phyloP scores from a whole-genome alignment of 495 filamentous ascomycete genomes.

The Penicillium ucsense region DNA sequence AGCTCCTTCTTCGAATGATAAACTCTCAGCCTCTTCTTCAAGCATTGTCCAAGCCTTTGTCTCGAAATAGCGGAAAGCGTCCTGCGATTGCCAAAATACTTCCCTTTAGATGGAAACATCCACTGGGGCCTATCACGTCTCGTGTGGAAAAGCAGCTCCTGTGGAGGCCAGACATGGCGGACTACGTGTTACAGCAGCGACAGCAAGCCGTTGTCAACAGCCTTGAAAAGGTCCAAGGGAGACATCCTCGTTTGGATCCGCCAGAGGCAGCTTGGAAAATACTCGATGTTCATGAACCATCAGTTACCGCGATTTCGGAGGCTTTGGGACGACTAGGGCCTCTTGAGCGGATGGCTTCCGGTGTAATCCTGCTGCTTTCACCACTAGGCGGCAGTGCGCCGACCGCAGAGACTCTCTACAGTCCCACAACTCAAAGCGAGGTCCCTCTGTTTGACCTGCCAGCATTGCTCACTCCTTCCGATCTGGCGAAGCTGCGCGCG shows the following conservation, averaged over 20 bases:
- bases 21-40: constrained; percentile 20
- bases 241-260: constrained; percentile 11
- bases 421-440: constrained; percentile 20
- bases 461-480: constrained; percentile 22
- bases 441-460: constrained; percentile 39
- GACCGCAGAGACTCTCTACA: constrained; percentile 17
- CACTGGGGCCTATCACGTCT: constrained; percentile 18
- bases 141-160: constrained; percentile 23
- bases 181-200: constrained; percentile 45
- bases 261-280: constrained; percentile 25
- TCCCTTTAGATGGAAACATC: constrained; percentile 30
- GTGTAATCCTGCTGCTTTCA: constrained; percentile 22
- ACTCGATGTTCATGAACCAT: constrained; percentile 17
- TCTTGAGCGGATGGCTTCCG: constrained; percentile 20
- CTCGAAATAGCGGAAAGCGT: constrained; percentile 5
- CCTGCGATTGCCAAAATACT: constrained; percentile 15
- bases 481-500: constrained; percentile 22
- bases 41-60: constrained; percentile 5
- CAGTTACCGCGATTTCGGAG: constrained; percentile 18
- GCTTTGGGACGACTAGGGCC: constrained; percentile 15
- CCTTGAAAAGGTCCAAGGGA: constrained; percentile 19
- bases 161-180: constrained; percentile 65
- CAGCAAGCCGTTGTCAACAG: constrained; percentile 35
- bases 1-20: constrained; percentile 21
- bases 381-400: neutral